Base-by-base conservation (phyloP, 2,329 filamentous ascomycete genomes). In the Trichoderma sp. region DNA sequence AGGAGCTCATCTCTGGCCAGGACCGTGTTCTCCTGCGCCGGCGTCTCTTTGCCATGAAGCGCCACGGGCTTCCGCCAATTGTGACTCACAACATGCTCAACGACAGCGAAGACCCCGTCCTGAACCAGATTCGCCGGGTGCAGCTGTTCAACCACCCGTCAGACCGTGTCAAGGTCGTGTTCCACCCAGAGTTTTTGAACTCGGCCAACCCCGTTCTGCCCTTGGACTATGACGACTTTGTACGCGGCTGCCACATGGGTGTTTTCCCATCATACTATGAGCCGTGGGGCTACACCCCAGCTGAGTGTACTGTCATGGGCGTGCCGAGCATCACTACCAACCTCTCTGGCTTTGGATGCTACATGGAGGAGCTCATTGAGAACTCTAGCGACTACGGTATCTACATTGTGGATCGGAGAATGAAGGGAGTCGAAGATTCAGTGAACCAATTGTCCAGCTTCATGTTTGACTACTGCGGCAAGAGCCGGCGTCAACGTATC, bases 61-160 rank as follows among this genome's bases (percentile, higher is more conserved):
- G 97, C 71, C 90, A 95, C 83, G 91, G 91, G 53, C 90, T 98
- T 35, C 97, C 97, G 4, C 97, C 97, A 0, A 97, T 99, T 82
- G 96, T 98, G 76, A 99, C 97, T 5, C 97, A 99, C 88, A 98
- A 99, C 89, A 98, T 99, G 96, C 86, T 94, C 80, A 98, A 98
- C 82, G 96, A 98, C 84, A 85, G 90, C 53, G 96, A 98, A 80
- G 97, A 99, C 80, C 97, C 96, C 2, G 94, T 99, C 67, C 87
- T 99, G 77, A 98, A 97, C 88, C 97, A 98, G 86, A 93, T 99
- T 81, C 94, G 97, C 67, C 92, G 97, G 60, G 97, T 98, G 69
- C 94, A 98, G 85, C 92, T 99, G 27, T 98, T 98, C 90, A 99
- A 99, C 87, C 93, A 98, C 84, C 94, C 95, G 0, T 91, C 92